Conservation (phyloP, 371 early-diverging fungal species). For the Mucor lusitanicus region DNA sequence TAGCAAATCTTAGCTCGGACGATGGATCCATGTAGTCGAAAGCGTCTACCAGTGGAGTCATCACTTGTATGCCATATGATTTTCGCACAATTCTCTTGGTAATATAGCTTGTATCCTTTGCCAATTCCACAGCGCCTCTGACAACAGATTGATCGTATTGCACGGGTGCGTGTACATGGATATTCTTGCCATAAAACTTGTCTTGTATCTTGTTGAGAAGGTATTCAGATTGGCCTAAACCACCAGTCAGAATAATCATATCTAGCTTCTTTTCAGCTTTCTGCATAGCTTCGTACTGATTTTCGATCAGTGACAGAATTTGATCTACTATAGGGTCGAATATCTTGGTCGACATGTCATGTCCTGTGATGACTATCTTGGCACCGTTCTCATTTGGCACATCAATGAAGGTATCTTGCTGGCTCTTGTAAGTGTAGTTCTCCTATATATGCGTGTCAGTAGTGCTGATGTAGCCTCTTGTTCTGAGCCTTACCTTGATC, state of each 20-base stretch:
- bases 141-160: conserved; percentile 15
- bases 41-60: neutral
- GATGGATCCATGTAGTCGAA: neutral
- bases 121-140: conserved; percentile 13
- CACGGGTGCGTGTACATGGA: neutral
- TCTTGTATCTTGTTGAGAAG: conserved; percentile 3
- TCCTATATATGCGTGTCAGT: neutral
- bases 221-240: conserved; percentile 16
- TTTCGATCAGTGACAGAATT: conserved; percentile 3
- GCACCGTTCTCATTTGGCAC: neutral
- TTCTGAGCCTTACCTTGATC: conserved; percentile 29
- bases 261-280: conserved; percentile 1
- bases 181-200: neutral
- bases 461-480: neutral
- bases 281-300: neutral
- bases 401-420: neutral
- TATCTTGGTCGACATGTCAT: conserved; percentile 6
- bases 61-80: conserved; percentile 13
- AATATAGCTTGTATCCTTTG: conserved; percentile 12
- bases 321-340: conserved; percentile 14
- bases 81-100: conserved; percentile 6
- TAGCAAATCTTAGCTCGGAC: neutral
- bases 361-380: neutral
- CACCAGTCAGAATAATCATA: conserved; percentile 17
- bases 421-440: neutral